Evolutionary conservation across 768 basidiomycete genomes (phyloP).

Genomic region (Lentinula raphanica): DNA sequence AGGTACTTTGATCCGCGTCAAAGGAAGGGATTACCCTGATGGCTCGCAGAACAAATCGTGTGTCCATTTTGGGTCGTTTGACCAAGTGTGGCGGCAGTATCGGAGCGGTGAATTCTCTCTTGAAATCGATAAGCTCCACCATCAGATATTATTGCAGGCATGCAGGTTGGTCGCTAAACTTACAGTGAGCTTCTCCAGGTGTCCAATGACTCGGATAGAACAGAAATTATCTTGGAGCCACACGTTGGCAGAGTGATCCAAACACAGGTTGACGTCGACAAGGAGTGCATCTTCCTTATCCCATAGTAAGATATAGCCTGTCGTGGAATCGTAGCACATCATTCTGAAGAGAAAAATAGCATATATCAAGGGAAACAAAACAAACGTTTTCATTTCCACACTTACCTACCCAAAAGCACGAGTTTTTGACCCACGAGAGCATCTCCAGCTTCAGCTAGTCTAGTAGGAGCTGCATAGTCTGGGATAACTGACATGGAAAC

Average conservation of each 20-base stretch:
- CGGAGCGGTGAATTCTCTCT: conserved; percentile 37
- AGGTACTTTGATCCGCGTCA: conserved; percentile 44
- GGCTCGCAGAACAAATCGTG: conserved; percentile 47
- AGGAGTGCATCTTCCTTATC: conserved; percentile 47
- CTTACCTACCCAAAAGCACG: conserved; percentile 53
- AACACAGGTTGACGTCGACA: conserved; percentile 51
- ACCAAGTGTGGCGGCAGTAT: conserved; percentile 35
- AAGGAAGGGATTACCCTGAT: conserved; percentile 41
- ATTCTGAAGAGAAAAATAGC: conserved; percentile 33
- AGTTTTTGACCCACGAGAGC: conserved; percentile 45
- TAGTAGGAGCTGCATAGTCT: conserved; percentile 40
- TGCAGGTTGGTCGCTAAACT: conserved; percentile 36
- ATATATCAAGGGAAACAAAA: conserved; percentile 9
- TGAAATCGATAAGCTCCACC: conserved; percentile 16
- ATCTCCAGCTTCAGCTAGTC: conserved; percentile 34
- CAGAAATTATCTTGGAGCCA: conserved; percentile 54
- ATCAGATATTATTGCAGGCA: background rate
- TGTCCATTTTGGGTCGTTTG: conserved; percentile 32
- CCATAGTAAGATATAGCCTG: conserved; percentile 42
- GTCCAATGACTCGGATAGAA: conserved; percentile 51
- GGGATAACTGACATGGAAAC: conserved; percentile 43
- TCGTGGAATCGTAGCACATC: conserved; percentile 48
- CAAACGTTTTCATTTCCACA: conserved; percentile 13
- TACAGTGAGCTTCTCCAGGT: conserved; percentile 37
- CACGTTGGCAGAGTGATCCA: conserved; percentile 29